Conservation (phyloP, 306 rosid genomes). For the Rosa lucieae region DNA sequence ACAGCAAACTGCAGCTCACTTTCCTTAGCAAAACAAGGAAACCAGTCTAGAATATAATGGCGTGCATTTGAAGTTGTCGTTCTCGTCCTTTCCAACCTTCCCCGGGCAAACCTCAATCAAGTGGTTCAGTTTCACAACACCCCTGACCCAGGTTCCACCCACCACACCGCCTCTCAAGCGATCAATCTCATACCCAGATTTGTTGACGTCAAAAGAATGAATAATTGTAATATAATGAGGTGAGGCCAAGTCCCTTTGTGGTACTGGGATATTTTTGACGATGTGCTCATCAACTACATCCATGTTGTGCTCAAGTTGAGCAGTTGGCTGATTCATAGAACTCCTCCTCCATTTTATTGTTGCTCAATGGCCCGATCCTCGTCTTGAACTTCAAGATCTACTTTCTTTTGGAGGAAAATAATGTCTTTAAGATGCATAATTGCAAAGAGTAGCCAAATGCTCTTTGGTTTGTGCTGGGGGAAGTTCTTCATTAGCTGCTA, state of each 20-base stretch:
- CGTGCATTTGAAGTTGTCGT: no score
- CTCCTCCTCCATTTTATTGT: constrained; percentile 8
- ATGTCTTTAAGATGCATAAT: constrained; percentile 87
- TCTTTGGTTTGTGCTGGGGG: constrained; percentile 81
- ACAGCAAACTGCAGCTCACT: constrained; percentile 66
- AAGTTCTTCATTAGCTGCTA: constrained; percentile 73
- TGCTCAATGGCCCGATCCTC: no score
- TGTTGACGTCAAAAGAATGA: constrained; percentile 57
- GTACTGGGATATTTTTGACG: constrained; percentile 39
- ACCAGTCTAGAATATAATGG: constrained; percentile 61
- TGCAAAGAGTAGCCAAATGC: constrained; percentile 85
- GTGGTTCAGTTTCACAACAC: no score
- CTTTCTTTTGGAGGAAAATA: constrained; percentile 77
- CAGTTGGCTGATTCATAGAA: constrained; percentile 45
- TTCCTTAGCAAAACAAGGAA: constrained; percentile 68
- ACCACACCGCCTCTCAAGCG: constrained; percentile 86
- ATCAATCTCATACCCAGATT: constrained; percentile 52
- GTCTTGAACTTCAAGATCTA: constrained; percentile 40
- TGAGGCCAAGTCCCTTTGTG: constrained; percentile 44
- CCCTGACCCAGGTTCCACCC: constrained; percentile 58
- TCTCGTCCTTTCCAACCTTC: constrained; percentile 60
- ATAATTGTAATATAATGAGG: constrained; percentile 89
- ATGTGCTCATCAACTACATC: constrained; percentile 66
- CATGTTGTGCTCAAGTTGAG: constrained; percentile 76
- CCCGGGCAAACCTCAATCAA: constrained; percentile 91